Percentiles rank a stretch among this genome's conserved stretches.
These are phyloP conservation scores for Phanerodontia chrysosporium DNA, from an alignment of 768 basidiomycete genomes.

Conservation along the genomic window DNA sequence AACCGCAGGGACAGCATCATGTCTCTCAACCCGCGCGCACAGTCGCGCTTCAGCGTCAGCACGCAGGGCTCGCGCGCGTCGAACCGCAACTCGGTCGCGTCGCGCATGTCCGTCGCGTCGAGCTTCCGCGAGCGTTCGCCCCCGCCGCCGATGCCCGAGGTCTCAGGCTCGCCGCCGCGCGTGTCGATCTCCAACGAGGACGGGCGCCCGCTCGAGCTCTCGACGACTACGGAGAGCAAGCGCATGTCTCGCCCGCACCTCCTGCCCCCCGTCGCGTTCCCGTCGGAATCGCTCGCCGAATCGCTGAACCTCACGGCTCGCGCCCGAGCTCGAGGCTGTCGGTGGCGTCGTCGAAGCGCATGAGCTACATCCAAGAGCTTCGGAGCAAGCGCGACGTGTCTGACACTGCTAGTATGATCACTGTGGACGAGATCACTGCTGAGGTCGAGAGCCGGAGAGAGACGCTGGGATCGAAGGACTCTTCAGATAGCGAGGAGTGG, in stretches of 20 bases:
- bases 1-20: slow-evolving; percentile 45
- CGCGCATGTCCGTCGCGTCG: slow-evolving; percentile 18
- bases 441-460: slow-evolving; percentile 79
- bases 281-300: slow-evolving; percentile 75
- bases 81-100: slow-evolving; percentile 42
- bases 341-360: slow-evolving; percentile 52
- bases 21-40: slow-evolving; percentile 36
- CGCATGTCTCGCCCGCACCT: slow-evolving; percentile 46
- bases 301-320: slow-evolving; percentile 53
- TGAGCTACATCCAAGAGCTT: slow-evolving; percentile 80
- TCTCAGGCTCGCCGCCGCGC: slow-evolving; percentile 22
- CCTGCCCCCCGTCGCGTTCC: slow-evolving; percentile 75
- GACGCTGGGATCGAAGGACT: slow-evolving; percentile 40
- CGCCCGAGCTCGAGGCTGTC: slow-evolving; percentile 42
- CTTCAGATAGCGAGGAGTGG: slow-evolving; percentile 56
- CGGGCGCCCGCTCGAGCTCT: slow-evolving; percentile 60
- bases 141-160: not conserved
- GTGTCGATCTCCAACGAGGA: slow-evolving; percentile 52
- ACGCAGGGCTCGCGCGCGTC: slow-evolving; percentile 43
- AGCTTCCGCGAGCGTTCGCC: not conserved
- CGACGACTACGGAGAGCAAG: slow-evolving; percentile 26
- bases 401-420: slow-evolving; percentile 88
- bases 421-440: slow-evolving; percentile 96
- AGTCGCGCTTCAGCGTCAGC: slow-evolving; percentile 62
- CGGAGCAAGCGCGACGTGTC: slow-evolving; percentile 79